These are phyloP conservation scores for Solanum appendiculatum DNA, from an alignment of 257 asterid species.

Conservation along the genomic window DNA sequence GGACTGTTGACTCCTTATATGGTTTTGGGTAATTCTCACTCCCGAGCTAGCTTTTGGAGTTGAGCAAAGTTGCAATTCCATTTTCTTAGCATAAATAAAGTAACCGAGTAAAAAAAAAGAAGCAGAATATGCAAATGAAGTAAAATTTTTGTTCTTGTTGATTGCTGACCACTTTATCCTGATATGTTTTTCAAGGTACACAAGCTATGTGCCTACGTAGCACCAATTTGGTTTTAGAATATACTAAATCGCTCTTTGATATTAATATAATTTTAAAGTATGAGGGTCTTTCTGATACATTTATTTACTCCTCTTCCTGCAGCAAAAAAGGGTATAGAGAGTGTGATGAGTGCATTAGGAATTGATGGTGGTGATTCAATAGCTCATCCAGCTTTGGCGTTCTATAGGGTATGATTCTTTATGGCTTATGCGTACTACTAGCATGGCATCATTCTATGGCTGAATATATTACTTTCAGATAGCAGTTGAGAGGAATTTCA, in stretches of 20 bases:
- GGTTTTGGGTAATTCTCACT: not conserved
- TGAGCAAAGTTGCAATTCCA: not conserved
- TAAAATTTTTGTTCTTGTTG: not conserved
- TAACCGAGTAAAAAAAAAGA: not conserved
- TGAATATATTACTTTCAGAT: slow-evolving; percentile 26
- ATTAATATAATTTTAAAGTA: not conserved
- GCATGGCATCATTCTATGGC: not conserved
- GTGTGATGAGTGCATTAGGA: slow-evolving; percentile 27
- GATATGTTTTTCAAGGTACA: not conserved
- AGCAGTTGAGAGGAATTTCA: slow-evolving; percentile 58
- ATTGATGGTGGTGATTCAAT: slow-evolving; percentile 59
- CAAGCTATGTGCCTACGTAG: not conserved
- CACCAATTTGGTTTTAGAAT: not conserved
- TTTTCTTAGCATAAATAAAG: not conserved
- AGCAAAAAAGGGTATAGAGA: slow-evolving; percentile 39
- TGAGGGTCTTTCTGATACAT: not conserved
- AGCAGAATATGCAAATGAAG: not conserved
- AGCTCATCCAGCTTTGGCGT: slow-evolving; percentile 25
- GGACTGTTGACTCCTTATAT: not conserved
- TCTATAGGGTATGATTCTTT: slow-evolving; percentile 38
- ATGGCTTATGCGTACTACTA: not conserved
- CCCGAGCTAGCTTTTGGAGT: not conserved
- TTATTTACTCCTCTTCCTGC: slow-evolving; percentile 8
- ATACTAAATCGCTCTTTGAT: not conserved
- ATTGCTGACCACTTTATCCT: not conserved